phyloP scores from a whole-genome alignment of 1,139 yeast genomes.

The Martiniozyma asiatica region DNA sequence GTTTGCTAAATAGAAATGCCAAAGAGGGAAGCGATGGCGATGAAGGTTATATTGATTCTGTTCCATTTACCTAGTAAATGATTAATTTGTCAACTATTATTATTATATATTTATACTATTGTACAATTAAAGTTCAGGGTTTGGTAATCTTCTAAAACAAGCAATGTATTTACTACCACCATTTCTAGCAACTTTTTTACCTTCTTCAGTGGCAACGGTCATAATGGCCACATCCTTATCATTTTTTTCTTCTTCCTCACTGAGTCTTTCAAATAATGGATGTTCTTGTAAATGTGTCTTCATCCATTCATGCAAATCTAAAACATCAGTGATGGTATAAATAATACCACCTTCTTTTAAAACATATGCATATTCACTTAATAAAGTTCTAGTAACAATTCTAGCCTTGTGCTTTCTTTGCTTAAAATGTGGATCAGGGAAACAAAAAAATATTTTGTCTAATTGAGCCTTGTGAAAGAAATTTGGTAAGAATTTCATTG shows the following conservation, averaged over 20 bases:
- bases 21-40: neutral
- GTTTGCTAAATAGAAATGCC: neutral
- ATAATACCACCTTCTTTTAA: constrained; percentile 77
- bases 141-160: constrained; percentile 67
- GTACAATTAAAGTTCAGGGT: constrained; percentile 29
- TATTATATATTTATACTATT: too few relatives aligned
- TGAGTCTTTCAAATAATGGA: constrained; percentile 76
- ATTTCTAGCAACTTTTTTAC: constrained; percentile 88
- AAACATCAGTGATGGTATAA: constrained; percentile 92
- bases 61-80: neutral
- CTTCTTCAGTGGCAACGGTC: constrained; percentile 92
- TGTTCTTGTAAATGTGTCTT: constrained; percentile 80
- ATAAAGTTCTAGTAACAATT: constrained; percentile 77
- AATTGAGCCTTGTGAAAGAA: constrained; percentile 75
- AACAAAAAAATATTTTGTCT: constrained; percentile 89
- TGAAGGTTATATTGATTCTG: neutral
- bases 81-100: too few relatives aligned
- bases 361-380: constrained; percentile 87
- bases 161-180: constrained; percentile 82
- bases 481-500: constrained; percentile 95
- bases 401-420: constrained; percentile 96
- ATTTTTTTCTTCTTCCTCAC: constrained; percentile 62
- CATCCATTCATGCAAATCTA: constrained; percentile 95
- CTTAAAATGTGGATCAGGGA: constrained; percentile 98
- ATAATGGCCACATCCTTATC: constrained; percentile 80